Percentiles rank a stretch among this genome's conserved stretches.
These are phyloP conservation scores for Daldinia caldariorum DNA, from an alignment of 495 filamentous ascomycete genomes.

Conservation along the genomic window DNA sequence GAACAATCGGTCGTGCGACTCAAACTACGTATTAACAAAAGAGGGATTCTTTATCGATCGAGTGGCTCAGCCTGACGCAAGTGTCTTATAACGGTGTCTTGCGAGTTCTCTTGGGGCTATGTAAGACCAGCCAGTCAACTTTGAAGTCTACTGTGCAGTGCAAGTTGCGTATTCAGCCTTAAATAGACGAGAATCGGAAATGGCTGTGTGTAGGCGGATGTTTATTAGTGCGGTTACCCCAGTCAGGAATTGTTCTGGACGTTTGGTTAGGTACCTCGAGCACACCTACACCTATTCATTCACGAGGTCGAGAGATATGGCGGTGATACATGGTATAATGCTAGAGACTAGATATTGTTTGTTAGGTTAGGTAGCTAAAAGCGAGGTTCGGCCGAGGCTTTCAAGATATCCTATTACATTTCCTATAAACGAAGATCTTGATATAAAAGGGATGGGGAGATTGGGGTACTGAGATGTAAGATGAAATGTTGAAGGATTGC, in stretches of 20 bases:
- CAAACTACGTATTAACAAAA: conserved; percentile 1
- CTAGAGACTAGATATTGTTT: no score
- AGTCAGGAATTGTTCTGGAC: conserved; percentile 26
- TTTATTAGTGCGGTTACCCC: conserved; percentile 16
- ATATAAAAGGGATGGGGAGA: not conserved
- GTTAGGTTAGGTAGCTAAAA: no score
- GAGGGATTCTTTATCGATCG: conserved; percentile 16
- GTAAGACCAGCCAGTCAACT: not conserved
- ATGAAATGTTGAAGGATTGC: conserved; percentile 2
- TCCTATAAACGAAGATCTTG: not conserved
- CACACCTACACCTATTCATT: no score
- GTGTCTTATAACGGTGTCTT: conserved; percentile 12
- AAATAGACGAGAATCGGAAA: not conserved
- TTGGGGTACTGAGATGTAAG: not conserved
- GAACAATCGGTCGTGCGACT: conserved; percentile 17
- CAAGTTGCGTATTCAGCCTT: not conserved
- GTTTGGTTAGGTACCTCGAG: no score
- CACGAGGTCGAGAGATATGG: conserved; percentile 1
- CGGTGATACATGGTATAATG: not conserved
- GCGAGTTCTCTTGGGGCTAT: conserved; percentile 7
- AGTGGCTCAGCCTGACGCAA: conserved; percentile 12
- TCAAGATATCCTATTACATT: not conserved
- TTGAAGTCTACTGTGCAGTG: not conserved
- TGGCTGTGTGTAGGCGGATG: conserved; percentile 10
- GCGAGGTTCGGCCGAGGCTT: not conserved